Evolutionary conservation across 306 rosid genomes (phyloP), one percentile per base, ranked within the genome.

Genomic region (Betula pendula): DNA sequence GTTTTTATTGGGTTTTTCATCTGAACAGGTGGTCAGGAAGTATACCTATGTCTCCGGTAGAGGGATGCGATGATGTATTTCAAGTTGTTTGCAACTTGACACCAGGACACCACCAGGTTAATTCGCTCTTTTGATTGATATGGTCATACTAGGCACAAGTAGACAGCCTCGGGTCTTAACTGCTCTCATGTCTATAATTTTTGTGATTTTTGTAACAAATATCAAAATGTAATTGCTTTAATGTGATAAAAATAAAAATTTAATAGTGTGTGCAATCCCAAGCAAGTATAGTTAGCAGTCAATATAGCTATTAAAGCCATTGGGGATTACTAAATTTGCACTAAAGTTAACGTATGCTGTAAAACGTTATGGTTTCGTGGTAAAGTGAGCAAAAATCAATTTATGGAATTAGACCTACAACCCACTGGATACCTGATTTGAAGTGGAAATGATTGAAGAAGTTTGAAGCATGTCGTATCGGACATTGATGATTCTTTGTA

Each of bases 101-200:
- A 58, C 96, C 98, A 20, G 98, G 98, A 66, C 81, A 81, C 77
- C 94, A 93, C 60, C 93, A 93, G 98, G 98, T 93, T 84, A 55
- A 76, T 73, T 62, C 79, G 42, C 76, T 66, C 70, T 52, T 72
- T 6, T 82, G 71, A 68, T 58, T 83, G 63, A 66, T 4, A 22
- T 27, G 43, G 5, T 67, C 20, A 38, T 53, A 20, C 25, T 27
- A 40, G 51, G 49, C 45, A 27, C 68, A 48, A 24, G 13, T 60
- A 6, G 25, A n/a, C 2, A 42, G 16, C 48, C 70, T 38, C 38
- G 1, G 19, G 20, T 66, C 22, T 19, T 35, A 66, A 66, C 70
- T n/a, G 48, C 27, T 9, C 48, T 17, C 19, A 33, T 63, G 69
- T 8, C 69, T 33, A 63, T 29, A 6, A 16, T 63, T 63, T 31